A percentile compares a stretch with the other conserved stretches of the same genome.
Evolutionary conservation across 768 basidiomycete species (phyloP).

Genomic region (Auriculariales sp.): DNA sequence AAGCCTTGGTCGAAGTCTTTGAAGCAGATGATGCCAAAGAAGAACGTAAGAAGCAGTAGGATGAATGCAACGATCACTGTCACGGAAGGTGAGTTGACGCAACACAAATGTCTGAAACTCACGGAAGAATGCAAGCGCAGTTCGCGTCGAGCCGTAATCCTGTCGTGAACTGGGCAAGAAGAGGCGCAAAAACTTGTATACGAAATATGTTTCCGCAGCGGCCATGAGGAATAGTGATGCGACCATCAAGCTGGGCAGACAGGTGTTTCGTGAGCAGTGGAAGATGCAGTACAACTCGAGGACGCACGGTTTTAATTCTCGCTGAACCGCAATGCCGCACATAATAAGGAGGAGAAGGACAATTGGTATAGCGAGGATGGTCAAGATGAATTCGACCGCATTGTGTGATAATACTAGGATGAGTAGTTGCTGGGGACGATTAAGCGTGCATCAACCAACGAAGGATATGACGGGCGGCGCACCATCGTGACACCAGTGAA

Average conservation of each 20-base stretch:
- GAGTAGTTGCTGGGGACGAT: constrained; percentile 39
- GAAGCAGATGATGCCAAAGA: constrained; percentile 65
- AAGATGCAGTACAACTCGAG: not conserved
- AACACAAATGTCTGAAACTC: constrained; percentile 12
- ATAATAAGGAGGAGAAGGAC: constrained; percentile 51
- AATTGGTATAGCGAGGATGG: constrained; percentile 70
- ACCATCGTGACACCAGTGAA: constrained; percentile 71
- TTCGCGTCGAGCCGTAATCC: constrained; percentile 58
- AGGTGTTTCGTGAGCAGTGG: no score
- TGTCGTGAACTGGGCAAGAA: constrained; percentile 42
- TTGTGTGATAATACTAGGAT: constrained; percentile 54
- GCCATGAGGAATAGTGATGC: constrained; percentile 62
- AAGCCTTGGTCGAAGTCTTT: constrained; percentile 74
- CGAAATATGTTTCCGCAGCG: constrained; percentile 64
- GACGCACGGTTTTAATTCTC: constrained; percentile 64
- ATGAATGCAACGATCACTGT: constrained; percentile 65
- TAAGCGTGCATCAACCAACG: not conserved
- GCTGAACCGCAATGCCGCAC: constrained; percentile 56
- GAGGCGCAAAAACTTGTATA: constrained; percentile 78
- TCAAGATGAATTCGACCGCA: constrained; percentile 68
- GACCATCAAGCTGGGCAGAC: constrained; percentile 36
- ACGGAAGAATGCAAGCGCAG: constrained; percentile 75
- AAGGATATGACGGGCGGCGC: not conserved
- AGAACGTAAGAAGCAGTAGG: constrained; percentile 58
- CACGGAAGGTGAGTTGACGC: not conserved